Percentiles rank a stretch among this genome's conserved stretches.
Evolutionary conservation across 176 grass and related monocot species (phyloP).

Genomic region (Chrysopogon serrulatus): DNA sequence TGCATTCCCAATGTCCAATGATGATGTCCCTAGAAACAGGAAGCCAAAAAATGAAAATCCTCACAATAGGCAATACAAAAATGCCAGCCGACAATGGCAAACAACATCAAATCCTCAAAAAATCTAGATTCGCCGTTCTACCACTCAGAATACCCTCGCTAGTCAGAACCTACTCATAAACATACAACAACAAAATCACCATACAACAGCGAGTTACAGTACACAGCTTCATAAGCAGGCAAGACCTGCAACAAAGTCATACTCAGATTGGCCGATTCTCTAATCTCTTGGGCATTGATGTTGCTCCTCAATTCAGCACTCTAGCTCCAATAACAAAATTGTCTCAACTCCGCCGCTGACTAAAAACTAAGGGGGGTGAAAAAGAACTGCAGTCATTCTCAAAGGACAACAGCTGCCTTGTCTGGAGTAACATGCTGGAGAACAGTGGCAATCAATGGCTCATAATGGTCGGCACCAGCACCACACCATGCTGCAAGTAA

Average conservation of each 20-base stretch:
- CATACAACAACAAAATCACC: conserved; percentile 25
- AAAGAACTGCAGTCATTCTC: conserved; percentile 18
- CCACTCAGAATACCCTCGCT: conserved; percentile 18
- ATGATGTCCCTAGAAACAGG: conserved; percentile 13
- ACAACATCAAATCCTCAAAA: conserved; percentile 11
- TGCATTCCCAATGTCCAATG: conserved; percentile 29
- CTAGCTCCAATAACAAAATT: conserved; percentile 46
- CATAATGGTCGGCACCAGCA: conserved; percentile 92
- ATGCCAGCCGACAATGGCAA: conserved; percentile 25
- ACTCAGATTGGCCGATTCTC: conserved; percentile 30
- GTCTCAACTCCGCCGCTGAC: conserved; percentile 26
- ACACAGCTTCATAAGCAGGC: conserved; percentile 33
- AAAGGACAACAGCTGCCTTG: conserved; percentile 88
- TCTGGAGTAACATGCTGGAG: conserved; percentile 77
- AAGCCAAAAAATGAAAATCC: neutral
- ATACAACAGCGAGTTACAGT: conserved; percentile 4
- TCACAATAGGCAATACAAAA: conserved; percentile 29
- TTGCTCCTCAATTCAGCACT: conserved; percentile 37
- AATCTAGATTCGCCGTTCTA: conserved; percentile 18
- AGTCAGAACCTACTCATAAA: conserved; percentile 43
- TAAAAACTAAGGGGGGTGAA: conserved; percentile 18
- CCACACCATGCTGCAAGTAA: conserved; percentile 88
- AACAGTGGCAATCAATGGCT: conserved; percentile 66
- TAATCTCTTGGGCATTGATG: conserved; percentile 35
- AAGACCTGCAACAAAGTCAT: conserved; percentile 23